Evolutionary conservation across 495 filamentous ascomycete genomes (phyloP), one percentile per base, ranked within the genome.

Genomic region (Penicillium daleae): DNA sequence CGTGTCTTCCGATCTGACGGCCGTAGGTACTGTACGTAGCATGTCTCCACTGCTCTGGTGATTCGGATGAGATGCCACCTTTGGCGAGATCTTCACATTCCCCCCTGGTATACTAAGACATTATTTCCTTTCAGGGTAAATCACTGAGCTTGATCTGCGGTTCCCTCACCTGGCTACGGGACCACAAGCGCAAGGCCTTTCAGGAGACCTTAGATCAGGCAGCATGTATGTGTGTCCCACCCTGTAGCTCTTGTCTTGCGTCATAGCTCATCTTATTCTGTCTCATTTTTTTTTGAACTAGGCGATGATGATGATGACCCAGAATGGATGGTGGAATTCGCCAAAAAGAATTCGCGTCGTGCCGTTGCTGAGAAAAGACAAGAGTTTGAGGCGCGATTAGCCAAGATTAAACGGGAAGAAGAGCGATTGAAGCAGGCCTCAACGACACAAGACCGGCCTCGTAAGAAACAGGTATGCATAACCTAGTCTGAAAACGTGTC

Each of bases 131-230:
- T 10, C 59, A 94, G 88, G 93, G 95, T n/a, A 99, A 99, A 86
- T 97, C 96, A 3, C 74, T 99, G 19, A 98, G 95, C 69, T 79
- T 99, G 22, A 97, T 99, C 64, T 99, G 95, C 77, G 89, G 88
- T 55, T 87, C 95, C 35, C 76, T 99, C 64, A 97, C 95, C 1
- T 99, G 95, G 96, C 81, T 98, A 9, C 90, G 95, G 49, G 87
- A 92, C 65, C 86, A 92, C 75, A 94, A 97, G 75, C 84, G 86
- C 35, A 82, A 82, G 60, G 76, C 64, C 0, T 87, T 93, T 60
- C 85, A 91, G 52, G 80, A 87, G 55, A 63, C 74, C 5, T 59
- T 81, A 13, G 68, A 76, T 26, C 59, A 74, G 32, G 63, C 75
- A 61, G 64, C 67, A 61, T 67, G 78, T 80, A 64, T 65, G 72